These are phyloP conservation scores for Fusarium sterilihyphosum DNA, from an alignment of 2,329 filamentous ascomycete genomes.

Conservation along the genomic window DNA sequence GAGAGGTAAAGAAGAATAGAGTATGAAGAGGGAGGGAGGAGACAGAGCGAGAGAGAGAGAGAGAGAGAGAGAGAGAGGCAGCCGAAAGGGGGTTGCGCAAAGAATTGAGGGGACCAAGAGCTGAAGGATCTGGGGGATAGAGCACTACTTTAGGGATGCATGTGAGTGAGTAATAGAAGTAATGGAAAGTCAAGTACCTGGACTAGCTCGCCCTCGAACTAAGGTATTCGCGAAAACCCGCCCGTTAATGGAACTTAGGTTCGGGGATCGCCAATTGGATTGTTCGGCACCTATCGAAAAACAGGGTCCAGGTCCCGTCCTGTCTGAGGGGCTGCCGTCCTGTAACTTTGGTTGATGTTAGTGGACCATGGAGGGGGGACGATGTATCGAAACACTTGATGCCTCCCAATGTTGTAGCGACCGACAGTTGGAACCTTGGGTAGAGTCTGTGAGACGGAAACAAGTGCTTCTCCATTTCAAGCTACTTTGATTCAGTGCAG, in stretches of 20 bases:
- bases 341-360: slow-evolving; percentile 14
- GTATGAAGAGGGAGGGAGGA: not conserved
- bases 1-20: not conserved
- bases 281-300: not conserved
- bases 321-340: slow-evolving; percentile 2
- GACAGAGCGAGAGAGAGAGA: slow-evolving; percentile 2
- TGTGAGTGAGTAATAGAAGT: not conserved
- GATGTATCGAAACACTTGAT: not conserved
- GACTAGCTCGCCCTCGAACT: slow-evolving; percentile 6
- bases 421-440: not conserved
- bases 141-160: not conserved
- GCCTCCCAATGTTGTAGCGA: not conserved
- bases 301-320: slow-evolving; percentile 1
- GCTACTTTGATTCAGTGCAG: not conserved
- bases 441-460: not conserved
- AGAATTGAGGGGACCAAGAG: slow-evolving; percentile 28
- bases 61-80: slow-evolving; percentile 1
- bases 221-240: slow-evolving; percentile 4
- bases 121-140: slow-evolving; percentile 15
- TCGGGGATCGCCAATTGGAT: slow-evolving; percentile 24
- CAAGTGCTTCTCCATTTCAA: not conserved
- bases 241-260: not conserved
- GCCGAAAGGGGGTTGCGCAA: slow-evolving; percentile 25
- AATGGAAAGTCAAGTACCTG: not conserved
- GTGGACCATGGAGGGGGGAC: not conserved